Conservation (phyloP, 73 alveolate species). For the Tetrahymena elliotti region DNA sequence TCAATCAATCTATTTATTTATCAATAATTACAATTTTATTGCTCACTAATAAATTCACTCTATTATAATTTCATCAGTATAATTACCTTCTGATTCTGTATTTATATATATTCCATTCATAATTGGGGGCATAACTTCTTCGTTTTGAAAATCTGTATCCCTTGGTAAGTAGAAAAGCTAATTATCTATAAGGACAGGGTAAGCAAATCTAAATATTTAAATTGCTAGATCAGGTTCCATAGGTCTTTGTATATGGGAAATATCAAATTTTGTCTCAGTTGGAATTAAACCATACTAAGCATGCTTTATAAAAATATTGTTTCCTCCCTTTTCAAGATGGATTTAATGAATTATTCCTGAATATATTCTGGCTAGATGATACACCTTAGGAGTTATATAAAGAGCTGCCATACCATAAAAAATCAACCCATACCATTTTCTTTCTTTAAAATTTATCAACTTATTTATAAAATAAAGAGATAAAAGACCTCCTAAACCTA, state of each 20-base stretch:
- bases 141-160: background rate
- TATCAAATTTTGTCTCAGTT: background rate
- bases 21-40: background rate
- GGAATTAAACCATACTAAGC: background rate
- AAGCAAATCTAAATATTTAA: background rate
- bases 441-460: background rate
- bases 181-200: background rate
- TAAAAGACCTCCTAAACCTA: background rate
- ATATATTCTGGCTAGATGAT: background rate
- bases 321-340: background rate
- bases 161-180: background rate
- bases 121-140: background rate
- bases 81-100: background rate
- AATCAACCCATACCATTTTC: background rate
- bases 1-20: background rate
- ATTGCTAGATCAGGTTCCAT: background rate
- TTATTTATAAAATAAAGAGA: background rate
- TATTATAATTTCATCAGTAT: background rate
- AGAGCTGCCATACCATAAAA: background rate
- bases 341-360: background rate
- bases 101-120: background rate
- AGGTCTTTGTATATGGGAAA: background rate
- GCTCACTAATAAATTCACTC: background rate
- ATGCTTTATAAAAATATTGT: background rate
- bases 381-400: background rate